Percentiles rank a stretch among this genome's conserved stretches.
phyloP scores from a whole-genome alignment of 371 early-diverging fungal genomes.

The Actinomortierella wolfii region DNA sequence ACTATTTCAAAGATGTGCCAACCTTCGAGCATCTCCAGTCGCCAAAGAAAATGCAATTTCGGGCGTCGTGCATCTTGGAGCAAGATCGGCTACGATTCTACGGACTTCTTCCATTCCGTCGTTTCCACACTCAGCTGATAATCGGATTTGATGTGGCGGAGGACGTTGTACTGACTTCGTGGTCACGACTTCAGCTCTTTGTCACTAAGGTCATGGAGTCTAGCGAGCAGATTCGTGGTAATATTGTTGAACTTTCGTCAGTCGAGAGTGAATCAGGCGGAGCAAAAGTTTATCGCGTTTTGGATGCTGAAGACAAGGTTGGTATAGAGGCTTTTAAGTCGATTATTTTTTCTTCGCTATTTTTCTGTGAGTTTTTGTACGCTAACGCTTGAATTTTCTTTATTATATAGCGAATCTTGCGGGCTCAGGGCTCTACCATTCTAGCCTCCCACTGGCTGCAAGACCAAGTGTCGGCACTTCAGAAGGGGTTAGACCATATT shows the following conservation, averaged over 20 bases:
- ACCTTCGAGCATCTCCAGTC: no score
- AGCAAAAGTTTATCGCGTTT: conserved; percentile 11
- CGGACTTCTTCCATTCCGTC: conserved; percentile 37
- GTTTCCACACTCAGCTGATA: conserved; percentile 26
- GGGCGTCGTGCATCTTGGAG: conserved; percentile 18
- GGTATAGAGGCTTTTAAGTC: background rate
- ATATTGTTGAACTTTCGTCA: conserved; percentile 25
- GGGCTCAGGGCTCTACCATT: conserved; percentile 30
- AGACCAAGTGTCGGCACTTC: conserved; percentile 40
- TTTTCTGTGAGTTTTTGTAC: no score
- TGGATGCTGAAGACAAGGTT: conserved; percentile 45
- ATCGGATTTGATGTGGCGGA: conserved; percentile 25
- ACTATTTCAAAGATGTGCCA: no score
- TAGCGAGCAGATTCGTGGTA: conserved; percentile 36
- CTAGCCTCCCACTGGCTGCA: conserved; percentile 44
- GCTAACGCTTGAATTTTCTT: no score
- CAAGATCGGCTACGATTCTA: conserved; percentile 19
- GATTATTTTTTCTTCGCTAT: no score
- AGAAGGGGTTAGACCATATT: conserved; percentile 17
- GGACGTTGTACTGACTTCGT: conserved; percentile 12
- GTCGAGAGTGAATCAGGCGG: conserved; percentile 10
- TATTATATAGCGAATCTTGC: conserved; percentile 27
- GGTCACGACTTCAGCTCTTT: conserved; percentile 24
- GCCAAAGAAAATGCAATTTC: no score
- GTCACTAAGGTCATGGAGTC: conserved; percentile 35